Percentiles rank a stretch among this genome's conserved stretches.
phyloP scores from a whole-genome alignment of 345 rosid species.

The Ceriops decandra region DNA sequence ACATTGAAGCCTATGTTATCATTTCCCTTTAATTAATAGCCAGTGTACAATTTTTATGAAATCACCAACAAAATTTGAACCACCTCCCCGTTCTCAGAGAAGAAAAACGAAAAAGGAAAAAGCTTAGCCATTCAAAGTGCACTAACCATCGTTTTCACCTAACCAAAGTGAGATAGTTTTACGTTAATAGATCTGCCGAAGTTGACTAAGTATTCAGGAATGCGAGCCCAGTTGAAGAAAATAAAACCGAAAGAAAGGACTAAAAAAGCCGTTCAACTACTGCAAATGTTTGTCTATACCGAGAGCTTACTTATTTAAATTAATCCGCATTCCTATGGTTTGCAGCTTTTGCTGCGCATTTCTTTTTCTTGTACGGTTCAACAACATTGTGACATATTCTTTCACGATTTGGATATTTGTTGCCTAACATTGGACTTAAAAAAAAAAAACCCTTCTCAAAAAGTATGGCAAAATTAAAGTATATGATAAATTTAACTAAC shows the following conservation, averaged over 20 bases:
- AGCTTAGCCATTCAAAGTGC: background rate
- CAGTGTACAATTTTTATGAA: too few relatives aligned
- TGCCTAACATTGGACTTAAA: conserved; percentile 35
- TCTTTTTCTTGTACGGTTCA: conserved; percentile 39
- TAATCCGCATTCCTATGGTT: background rate
- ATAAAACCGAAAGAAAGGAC: background rate
- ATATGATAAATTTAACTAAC: too few relatives aligned
- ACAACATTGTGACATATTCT: conserved; percentile 30
- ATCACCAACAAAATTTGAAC: background rate
- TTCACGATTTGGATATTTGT: conserved; percentile 16
- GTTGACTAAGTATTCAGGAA: too few relatives aligned
- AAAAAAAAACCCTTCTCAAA: background rate
- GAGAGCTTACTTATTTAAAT: conserved; percentile 15
- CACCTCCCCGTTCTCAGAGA: too few relatives aligned
- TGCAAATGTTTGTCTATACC: conserved; percentile 8
- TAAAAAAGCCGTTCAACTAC: conserved; percentile 33
- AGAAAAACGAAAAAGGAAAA: too few relatives aligned
- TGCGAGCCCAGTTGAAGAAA: too few relatives aligned
- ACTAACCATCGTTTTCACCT: conserved; percentile 1
- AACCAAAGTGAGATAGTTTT: background rate
- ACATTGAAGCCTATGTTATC: too few relatives aligned
- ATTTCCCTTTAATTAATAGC: too few relatives aligned
- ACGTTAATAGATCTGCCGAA: too few relatives aligned
- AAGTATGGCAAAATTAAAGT: too few relatives aligned
- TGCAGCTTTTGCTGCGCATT: background rate